A percentile compares a stretch with the other conserved stretches of the same genome.
phyloP scores from a whole-genome alignment of 2,329 filamentous ascomycete species.

The Verticillium tricorpus region DNA sequence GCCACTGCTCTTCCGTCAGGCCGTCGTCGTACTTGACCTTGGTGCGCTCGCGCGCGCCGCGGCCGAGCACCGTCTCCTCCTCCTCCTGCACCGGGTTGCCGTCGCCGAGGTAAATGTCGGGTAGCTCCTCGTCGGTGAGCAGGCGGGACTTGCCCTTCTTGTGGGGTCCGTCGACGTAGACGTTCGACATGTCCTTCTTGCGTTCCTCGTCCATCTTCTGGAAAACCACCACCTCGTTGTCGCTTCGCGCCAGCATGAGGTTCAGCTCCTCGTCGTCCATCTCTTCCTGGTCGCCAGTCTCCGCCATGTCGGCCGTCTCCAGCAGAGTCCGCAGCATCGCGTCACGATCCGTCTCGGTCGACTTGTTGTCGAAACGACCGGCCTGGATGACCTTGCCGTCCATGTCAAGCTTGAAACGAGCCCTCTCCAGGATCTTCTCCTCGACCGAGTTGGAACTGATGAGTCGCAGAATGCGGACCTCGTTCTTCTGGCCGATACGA shows the following conservation, averaged over 20 bases:
- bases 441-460: constrained; percentile 97
- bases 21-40: constrained; percentile 95
- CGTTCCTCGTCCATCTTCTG: constrained; percentile 79
- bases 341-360: constrained; percentile 95
- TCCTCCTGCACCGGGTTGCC: constrained; percentile 78
- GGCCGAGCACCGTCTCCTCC: constrained; percentile 69
- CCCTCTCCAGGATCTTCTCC: constrained; percentile 96
- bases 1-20: constrained; percentile 97
- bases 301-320: constrained; percentile 71
- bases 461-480: constrained; percentile 90
- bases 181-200: constrained; percentile 41
- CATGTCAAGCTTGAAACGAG: constrained; percentile 97
- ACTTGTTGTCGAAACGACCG: constrained; percentile 99
- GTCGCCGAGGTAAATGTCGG: constrained; percentile 89
- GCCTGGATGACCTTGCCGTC: constrained; percentile 99
- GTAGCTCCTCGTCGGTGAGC: constrained; percentile 81
- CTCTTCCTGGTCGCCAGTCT: constrained; percentile 77
- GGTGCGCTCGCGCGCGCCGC: constrained; percentile 91
- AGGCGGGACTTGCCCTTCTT: constrained; percentile 69
- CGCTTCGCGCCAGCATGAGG: constrained; percentile 83
- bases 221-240: constrained; percentile 74
- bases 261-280: constrained; percentile 99
- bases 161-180: constrained; percentile 65
- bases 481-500: constrained; percentile 99
- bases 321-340: constrained; percentile 92